Percentiles rank a stretch among this genome's conserved stretches.
phyloP scores from a whole-genome alignment of 2,329 filamentous ascomycete species.

The Paecilomyces sp. region DNA sequence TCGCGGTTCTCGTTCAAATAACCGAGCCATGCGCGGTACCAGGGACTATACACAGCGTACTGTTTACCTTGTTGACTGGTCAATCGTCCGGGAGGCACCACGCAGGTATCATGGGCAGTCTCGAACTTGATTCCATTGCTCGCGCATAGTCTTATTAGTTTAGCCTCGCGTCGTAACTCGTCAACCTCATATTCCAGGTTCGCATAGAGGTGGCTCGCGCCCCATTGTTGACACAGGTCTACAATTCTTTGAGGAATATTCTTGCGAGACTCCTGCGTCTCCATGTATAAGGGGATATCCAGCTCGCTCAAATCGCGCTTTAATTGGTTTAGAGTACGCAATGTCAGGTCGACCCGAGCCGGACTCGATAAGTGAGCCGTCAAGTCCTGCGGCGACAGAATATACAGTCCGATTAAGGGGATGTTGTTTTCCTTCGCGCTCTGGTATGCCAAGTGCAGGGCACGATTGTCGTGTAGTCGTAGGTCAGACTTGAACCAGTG shows the following conservation, averaged over 20 bases:
- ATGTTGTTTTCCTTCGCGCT: constrained; percentile 61
- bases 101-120: constrained; percentile 73
- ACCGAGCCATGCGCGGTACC: constrained; percentile 69
- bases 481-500: constrained; percentile 91
- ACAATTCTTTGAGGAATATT: constrained; percentile 55
- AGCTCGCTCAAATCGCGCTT: constrained; percentile 60
- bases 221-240: constrained; percentile 63
- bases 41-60: constrained; percentile 78
- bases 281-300: constrained; percentile 71
- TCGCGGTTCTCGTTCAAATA: constrained; percentile 64
- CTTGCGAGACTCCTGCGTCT: constrained; percentile 61
- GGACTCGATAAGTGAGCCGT: constrained; percentile 71
- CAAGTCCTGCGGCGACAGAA: constrained; percentile 76
- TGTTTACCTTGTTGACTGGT: constrained; percentile 64
- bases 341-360: constrained; percentile 69
- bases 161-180: constrained; percentile 70
- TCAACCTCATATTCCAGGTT: constrained; percentile 93
- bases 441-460: constrained; percentile 58
- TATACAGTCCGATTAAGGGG: constrained; percentile 68
- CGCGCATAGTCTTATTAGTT: constrained; percentile 54
- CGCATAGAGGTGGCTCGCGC: constrained; percentile 65
- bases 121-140: constrained; percentile 61
- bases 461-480: constrained; percentile 65
- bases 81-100: constrained; percentile 67
- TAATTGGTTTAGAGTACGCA: constrained; percentile 63